These are phyloP conservation scores for Fusarium brachygibbosum DNA, from an alignment of 2,329 filamentous ascomycete genomes.

Conservation along the genomic window DNA sequence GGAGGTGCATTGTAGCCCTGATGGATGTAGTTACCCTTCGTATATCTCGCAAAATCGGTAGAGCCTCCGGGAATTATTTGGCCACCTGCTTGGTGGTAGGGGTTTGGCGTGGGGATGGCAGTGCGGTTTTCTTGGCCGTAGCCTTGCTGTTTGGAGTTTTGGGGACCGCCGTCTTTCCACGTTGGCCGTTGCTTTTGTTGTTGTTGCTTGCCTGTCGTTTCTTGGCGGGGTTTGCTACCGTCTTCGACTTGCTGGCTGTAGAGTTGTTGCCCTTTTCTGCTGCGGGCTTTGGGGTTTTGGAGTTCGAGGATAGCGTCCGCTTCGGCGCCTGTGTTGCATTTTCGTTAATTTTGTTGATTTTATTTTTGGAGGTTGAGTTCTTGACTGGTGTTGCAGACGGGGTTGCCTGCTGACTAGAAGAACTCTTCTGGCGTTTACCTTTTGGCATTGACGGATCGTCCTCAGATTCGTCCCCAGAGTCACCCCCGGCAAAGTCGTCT, in stretches of 20 bases:
- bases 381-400: slow-evolving; percentile 47
- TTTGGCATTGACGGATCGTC: slow-evolving; percentile 44
- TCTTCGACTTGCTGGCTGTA: slow-evolving; percentile 24
- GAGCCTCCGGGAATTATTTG: slow-evolving; percentile 14
- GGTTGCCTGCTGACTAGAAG: slow-evolving; percentile 42
- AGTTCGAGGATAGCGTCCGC: slow-evolving; percentile 37
- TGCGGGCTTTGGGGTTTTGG: slow-evolving; percentile 31
- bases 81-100: slow-evolving; percentile 19
- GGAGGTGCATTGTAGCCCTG: slow-evolving; percentile 8
- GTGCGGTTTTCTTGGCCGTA: slow-evolving; percentile 6
- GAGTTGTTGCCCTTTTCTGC: slow-evolving; percentile 38
- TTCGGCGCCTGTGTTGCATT: slow-evolving; percentile 51
- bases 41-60: slow-evolving; percentile 27
- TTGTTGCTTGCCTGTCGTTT: slow-evolving; percentile 27
- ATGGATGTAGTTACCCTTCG: slow-evolving; percentile 31
- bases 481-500: slow-evolving; percentile 53
- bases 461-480: slow-evolving; percentile 52
- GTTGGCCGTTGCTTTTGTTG: slow-evolving; percentile 23
- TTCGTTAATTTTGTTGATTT: slow-evolving; percentile 55
- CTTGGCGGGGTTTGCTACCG: slow-evolving; percentile 52
- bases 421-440: slow-evolving; percentile 55
- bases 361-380: slow-evolving; percentile 44
- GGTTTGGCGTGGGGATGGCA: slow-evolving; percentile 20
- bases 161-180: slow-evolving; percentile 23
- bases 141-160: slow-evolving; percentile 24